Evolutionary conservation across 495 filamentous ascomycete species (phyloP).

Genomic region (Tuber umbilicatum): DNA sequence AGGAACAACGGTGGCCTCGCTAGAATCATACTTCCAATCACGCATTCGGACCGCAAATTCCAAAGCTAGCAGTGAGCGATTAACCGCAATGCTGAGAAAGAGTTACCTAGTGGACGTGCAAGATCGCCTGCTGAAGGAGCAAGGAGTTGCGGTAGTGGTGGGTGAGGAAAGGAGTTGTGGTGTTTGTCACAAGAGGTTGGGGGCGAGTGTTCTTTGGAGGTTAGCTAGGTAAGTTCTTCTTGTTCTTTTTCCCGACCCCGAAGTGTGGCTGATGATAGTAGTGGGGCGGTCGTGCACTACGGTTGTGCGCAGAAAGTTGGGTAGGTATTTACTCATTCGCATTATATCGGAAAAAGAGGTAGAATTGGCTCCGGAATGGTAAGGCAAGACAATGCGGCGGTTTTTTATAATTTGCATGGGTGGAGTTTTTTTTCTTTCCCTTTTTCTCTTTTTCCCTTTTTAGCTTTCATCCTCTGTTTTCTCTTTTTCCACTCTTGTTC

Average conservation of each 20-base stretch:
- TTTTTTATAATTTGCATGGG: background rate
- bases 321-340: background rate
- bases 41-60: conserved; percentile 82
- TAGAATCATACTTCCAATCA: conserved; percentile 87
- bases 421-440: background rate
- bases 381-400: background rate
- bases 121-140: conserved; percentile 56
- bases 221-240: conserved; percentile 57
- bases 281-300: conserved; percentile 64
- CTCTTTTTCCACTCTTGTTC: background rate
- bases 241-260: conserved; percentile 31
- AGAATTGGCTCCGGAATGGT: background rate
- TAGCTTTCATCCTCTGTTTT: background rate
- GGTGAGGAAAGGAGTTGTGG: conserved; percentile 81
- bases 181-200: conserved; percentile 86
- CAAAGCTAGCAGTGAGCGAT: conserved; percentile 65
- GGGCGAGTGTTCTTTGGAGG: conserved; percentile 76
- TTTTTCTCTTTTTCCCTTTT: background rate
- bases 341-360: background rate
- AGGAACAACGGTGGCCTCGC: conserved; percentile 63
- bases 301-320: conserved; percentile 53
- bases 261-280: conserved; percentile 17
- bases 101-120: conserved; percentile 67
- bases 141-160: conserved; percentile 70
- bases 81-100: conserved; percentile 67